Percentiles rank a stretch among this genome's conserved stretches.
phyloP scores from a whole-genome alignment of 371 early-diverging fungal genomes.

The Lichtheimia ornata region DNA sequence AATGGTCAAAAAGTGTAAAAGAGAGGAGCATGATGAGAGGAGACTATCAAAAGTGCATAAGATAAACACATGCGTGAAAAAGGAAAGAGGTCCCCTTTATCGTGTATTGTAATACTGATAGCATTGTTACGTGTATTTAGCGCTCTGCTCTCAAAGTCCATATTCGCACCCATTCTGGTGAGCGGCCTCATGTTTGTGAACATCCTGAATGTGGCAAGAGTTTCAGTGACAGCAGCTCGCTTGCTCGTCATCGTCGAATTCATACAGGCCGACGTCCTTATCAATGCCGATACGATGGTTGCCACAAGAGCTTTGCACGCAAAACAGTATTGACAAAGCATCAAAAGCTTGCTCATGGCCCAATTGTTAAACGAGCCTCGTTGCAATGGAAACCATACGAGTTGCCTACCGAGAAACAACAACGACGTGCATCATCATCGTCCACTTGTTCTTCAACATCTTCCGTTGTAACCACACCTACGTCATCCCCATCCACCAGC shows the following conservation, averaged over 20 bases:
- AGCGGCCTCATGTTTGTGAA: slow-evolving; percentile 73
- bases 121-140: slow-evolving; percentile 21
- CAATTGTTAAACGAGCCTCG: slow-evolving; percentile 31
- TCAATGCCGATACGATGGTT: slow-evolving; percentile 58
- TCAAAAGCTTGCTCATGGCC: slow-evolving; percentile 40
- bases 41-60: slow-evolving; percentile 16
- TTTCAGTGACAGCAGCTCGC: slow-evolving; percentile 68
- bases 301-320: slow-evolving; percentile 66
- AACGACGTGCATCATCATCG: too few relatives aligned
- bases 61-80: too few relatives aligned
- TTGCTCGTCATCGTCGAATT: slow-evolving; percentile 55
- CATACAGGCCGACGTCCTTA: slow-evolving; percentile 78
- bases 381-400: slow-evolving; percentile 49
- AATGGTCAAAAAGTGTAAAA: too few relatives aligned
- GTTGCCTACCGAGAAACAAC: neutral
- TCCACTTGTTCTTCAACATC: neutral
- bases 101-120: too few relatives aligned
- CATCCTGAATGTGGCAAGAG: slow-evolving; percentile 57
- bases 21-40: too few relatives aligned
- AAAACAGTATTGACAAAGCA: slow-evolving; percentile 73
- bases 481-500: neutral
- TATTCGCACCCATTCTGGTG: slow-evolving; percentile 77
- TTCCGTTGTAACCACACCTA: neutral
- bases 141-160: slow-evolving; percentile 80
- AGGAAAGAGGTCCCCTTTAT: too few relatives aligned